Evolutionary conservation across 148 eudicot genomes (phyloP), one percentile per base, ranked within the genome.

Genomic region (Limonium bicolor): DNA sequence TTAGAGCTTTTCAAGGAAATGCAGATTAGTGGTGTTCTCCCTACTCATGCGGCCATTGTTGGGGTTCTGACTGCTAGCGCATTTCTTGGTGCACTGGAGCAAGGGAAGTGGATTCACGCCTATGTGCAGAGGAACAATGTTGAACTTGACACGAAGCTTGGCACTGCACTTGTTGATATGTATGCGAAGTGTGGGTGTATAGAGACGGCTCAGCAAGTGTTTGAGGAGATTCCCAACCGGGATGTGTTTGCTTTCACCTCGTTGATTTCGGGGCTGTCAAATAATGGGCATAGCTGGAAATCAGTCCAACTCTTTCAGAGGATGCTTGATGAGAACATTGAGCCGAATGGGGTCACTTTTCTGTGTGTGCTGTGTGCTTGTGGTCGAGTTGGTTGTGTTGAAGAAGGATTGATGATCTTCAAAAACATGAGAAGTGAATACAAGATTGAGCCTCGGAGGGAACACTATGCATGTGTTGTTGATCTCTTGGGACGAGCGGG

Each of bases 141-240:
- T 57, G 71, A 63, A 41, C 31, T 76, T 44, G 84, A 79, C 51
- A 46, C 32, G 6, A 57, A 66, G 26, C 36, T 79, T 59, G 88
- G 81, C 4, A 76, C 94, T 0, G 74, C 85, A 2, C 60, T 76
- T n/a, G 57, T 79, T n/a, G 85, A 79, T 47, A 76, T 84, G 94
- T 79, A 79, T 31, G 59, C 82, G 0, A 84, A 84, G 55, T 73
- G 77, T 54, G 94, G 88, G 30, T 63, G 74, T 37, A 54, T 84
- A n/a, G 74, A 73, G 24, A 58, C 59, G 43, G 88, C 85, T 0
- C 16, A 12, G 13, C 36, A 42, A 9, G 81, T 68, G 21, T 84
- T 79, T 19, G 74, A 84, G 46, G 61, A 58, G 12, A 76, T 76
- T 60, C 63, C 64, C 3, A 9, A 12, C 26, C 66, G 50, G 13